A percentile compares a stretch with the other conserved stretches of the same genome.
phyloP scores from a whole-genome alignment of 495 filamentous ascomycete species.

The Xylaria intraflava region DNA sequence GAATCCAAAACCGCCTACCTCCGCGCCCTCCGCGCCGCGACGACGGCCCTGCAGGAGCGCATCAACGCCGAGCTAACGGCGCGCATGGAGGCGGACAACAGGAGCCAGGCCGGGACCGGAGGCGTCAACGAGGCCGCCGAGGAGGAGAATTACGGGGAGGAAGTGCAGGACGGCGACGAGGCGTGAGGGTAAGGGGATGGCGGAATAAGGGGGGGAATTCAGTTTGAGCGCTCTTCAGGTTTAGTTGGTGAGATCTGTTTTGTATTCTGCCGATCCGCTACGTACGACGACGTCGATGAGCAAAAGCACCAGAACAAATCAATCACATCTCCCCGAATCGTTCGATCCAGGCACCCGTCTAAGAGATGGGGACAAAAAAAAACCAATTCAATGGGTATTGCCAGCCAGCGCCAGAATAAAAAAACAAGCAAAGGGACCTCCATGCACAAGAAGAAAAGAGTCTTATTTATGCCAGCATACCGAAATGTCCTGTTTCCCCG shows the following conservation, averaged over 20 bases:
- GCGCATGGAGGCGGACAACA: slow-evolving; percentile 83
- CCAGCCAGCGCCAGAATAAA: slow-evolving; percentile 2
- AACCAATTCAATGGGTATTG: neutral
- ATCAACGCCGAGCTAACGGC: slow-evolving; percentile 79
- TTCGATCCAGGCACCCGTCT: neutral
- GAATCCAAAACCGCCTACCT: slow-evolving; percentile 62
- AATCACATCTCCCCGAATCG: neutral
- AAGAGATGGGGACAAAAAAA: neutral
- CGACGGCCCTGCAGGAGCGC: slow-evolving; percentile 57
- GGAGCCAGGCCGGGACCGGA: slow-evolving; percentile 47
- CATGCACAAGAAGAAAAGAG: neutral
- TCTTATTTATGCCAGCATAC: neutral
- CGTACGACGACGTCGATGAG: slow-evolving; percentile 39
- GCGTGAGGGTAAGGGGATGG: too few relatives aligned
- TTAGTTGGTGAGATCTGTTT: too few relatives aligned
- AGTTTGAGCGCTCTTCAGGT: too few relatives aligned
- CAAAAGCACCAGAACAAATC: neutral
- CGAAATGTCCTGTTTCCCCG: too few relatives aligned
- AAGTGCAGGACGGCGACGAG: slow-evolving; percentile 51
- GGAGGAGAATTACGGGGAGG: slow-evolving; percentile 84
- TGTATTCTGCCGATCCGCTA: too few relatives aligned
- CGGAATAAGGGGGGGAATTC: too few relatives aligned
- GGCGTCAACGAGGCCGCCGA: slow-evolving; percentile 40
- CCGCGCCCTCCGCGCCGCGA: slow-evolving; percentile 52
- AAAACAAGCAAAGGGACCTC: neutral